Conservation (phyloP, 2,329 filamentous ascomycete genomes). For the Phaeomoniella chlamydospora region DNA sequence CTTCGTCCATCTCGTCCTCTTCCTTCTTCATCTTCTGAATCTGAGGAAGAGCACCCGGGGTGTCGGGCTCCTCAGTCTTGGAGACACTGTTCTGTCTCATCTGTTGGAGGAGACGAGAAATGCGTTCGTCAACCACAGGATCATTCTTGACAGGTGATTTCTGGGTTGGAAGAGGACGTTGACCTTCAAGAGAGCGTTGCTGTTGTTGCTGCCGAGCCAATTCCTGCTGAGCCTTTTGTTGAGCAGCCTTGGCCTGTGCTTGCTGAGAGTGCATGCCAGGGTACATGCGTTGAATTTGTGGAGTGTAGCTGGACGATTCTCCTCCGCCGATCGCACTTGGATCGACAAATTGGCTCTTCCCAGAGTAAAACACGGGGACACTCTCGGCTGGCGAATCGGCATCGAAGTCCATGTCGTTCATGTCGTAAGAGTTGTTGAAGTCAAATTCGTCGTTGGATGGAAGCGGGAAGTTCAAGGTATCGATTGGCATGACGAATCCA, state of each 20-base stretch:
- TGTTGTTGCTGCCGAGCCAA: slow-evolving; percentile 38
- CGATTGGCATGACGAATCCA: slow-evolving; percentile 26
- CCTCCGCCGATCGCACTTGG: slow-evolving; percentile 55
- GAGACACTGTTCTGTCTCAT: slow-evolving; percentile 64
- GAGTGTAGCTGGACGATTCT: slow-evolving; percentile 38
- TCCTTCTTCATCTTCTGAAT: slow-evolving; percentile 73
- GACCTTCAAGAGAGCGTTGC: slow-evolving; percentile 20
- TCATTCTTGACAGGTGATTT: slow-evolving; percentile 34
- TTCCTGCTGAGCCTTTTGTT: slow-evolving; percentile 47
- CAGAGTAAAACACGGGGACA: slow-evolving; percentile 49
- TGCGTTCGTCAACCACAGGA: slow-evolving; percentile 76
- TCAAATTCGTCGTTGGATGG: slow-evolving; percentile 45
- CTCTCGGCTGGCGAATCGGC: slow-evolving; percentile 42
- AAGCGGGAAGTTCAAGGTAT: slow-evolving; percentile 12
- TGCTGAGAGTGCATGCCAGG: slow-evolving; percentile 88
- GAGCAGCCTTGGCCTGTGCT: slow-evolving; percentile 60
- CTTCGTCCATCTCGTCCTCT: slow-evolving; percentile 97
- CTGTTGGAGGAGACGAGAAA: slow-evolving; percentile 79
- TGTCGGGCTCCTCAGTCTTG: slow-evolving; percentile 30
- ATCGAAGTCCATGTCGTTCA: slow-evolving; percentile 55
- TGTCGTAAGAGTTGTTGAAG: slow-evolving; percentile 40
- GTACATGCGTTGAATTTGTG: slow-evolving; percentile 61
- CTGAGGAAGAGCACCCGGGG: slow-evolving; percentile 39
- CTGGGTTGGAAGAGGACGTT: slow-evolving; percentile 11
- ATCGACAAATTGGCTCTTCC: slow-evolving; percentile 48